phyloP scores from a whole-genome alignment of 2,329 filamentous ascomycete genomes.

The Talaromyces sp. region DNA sequence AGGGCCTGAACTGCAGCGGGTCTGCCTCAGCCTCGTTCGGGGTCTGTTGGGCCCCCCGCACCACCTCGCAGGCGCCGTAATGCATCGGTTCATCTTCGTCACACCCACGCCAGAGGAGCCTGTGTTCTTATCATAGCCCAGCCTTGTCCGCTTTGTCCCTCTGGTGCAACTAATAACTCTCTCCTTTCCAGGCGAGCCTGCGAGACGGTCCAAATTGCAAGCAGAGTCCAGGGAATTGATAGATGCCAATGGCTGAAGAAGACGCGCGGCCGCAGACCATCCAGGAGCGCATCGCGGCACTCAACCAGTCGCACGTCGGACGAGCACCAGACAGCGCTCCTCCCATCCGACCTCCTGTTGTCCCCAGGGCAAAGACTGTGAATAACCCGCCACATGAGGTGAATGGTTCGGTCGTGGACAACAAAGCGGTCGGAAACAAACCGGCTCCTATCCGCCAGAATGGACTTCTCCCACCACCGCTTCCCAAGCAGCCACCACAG shows the following conservation, averaged over 20 bases:
- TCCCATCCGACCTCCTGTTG: slow-evolving; percentile 21
- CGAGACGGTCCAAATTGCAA: background rate
- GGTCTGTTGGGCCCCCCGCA: background rate
- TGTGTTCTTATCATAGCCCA: background rate
- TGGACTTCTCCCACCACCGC: slow-evolving; percentile 20
- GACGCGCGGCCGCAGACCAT: slow-evolving; percentile 39
- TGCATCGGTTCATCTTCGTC: background rate
- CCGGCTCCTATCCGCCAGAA: slow-evolving; percentile 14
- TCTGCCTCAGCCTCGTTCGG: background rate
- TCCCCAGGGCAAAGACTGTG: slow-evolving; percentile 25
- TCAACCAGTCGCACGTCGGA: slow-evolving; percentile 39
- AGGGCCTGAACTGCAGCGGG: background rate
- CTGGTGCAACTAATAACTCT: background rate
- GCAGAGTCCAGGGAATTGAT: background rate
- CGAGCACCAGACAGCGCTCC: slow-evolving; percentile 25
- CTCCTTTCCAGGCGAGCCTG: background rate
- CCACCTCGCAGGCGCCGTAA: background rate
- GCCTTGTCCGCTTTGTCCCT: background rate
- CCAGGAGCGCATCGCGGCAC: slow-evolving; percentile 41
- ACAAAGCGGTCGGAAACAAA: slow-evolving; percentile 23
- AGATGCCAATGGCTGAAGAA: slow-evolving; percentile 29
- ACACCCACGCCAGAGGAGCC: background rate
- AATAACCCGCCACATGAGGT: slow-evolving; percentile 30
- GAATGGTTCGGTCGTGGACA: slow-evolving; percentile 23
- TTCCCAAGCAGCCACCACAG: slow-evolving; percentile 16